Base-by-base conservation (phyloP, 2,329 filamentous ascomycete species). In the Trichoderma polysporum region DNA sequence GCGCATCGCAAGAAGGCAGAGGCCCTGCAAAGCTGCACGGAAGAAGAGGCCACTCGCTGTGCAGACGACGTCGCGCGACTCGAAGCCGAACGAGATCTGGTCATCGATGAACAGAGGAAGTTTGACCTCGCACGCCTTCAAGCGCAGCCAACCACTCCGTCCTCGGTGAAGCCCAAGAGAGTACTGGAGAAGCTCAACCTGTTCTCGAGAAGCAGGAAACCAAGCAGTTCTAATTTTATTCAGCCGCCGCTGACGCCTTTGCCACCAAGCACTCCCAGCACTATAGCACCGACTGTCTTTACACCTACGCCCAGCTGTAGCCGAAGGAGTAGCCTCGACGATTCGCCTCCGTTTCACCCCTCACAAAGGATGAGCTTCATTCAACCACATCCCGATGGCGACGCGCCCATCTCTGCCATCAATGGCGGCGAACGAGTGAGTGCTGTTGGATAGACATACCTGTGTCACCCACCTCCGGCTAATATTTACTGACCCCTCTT, bases 361-460 rank as follows among this genome's bases (percentile, higher is more conserved):
- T 47, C 71, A 25, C 70, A 71, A 66, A 77, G 71, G 59, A 79
- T 79, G 77, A 74, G 72, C 61, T 78, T 78, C 57, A 83, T 84
- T 66, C 78, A 81, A 68, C 74, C 75, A n/a, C 81, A 82, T 6
- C 81, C 82, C 45, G 81, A 83, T 60, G 89, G 84, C 50, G 92
- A 96, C 80, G 91, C 91, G 25, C 93, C 93, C 1, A 83, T 90
- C 10, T 93, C 92, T 63, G 92, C 92, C 15, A 90, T 91, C 67
- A 96, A 96, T 79, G 87, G 90, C 69, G 90, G 89, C 53, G 91
- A 94, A 74, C 84, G 93, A 72, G 89, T 91, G 79, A 83, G 88
- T 81, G 41, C 41, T 49, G 53, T 49, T 66, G 29, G 29, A 9
- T 22, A 29, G 22, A 39, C n/a, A n/a, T n/a, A n/a, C 29, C n/a